Percentiles rank a stretch among this genome's conserved stretches.
Conservation (phyloP, 192 early-diverging fungal genomes). For the Thamnidium elegans region DNA sequence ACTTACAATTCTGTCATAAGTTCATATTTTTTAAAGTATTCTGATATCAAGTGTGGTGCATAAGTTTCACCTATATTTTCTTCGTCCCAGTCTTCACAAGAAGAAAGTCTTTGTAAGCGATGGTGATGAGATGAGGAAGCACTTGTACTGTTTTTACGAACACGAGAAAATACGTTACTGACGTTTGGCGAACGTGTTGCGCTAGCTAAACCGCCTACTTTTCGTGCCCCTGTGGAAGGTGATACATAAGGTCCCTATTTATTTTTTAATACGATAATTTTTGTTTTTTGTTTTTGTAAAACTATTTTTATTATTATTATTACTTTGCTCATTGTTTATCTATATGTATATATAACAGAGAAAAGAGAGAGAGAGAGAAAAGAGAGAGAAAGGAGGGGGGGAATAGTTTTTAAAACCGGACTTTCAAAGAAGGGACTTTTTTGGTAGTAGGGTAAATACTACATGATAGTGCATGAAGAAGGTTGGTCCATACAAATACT, state of each 20-base stretch:
- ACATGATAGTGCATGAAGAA: no score
- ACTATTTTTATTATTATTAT: not conserved
- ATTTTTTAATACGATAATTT: not conserved
- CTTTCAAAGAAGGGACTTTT: no score
- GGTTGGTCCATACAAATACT: no score
- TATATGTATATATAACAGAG: not conserved
- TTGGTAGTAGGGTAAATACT: no score
- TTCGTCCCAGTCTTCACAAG: constrained; percentile 19
- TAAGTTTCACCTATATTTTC: constrained; percentile 10
- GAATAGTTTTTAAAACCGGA: not conserved
- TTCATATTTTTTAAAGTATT: constrained; percentile 60
- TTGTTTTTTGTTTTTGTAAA: not conserved
- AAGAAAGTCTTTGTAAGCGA: not conserved
- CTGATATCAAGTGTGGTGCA: constrained; percentile 17
- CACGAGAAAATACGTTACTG: constrained; percentile 15
- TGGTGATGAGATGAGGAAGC: not conserved
- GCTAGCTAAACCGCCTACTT: not conserved
- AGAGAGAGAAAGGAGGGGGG: not conserved
- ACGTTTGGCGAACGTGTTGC: constrained; percentile 14
- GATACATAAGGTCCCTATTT: constrained; percentile 11
- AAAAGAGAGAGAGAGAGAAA: not conserved
- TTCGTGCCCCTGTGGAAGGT: constrained; percentile 15
- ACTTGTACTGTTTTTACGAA: not conserved
- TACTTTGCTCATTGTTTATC: constrained; percentile 17
- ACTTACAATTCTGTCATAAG: constrained; percentile 73